These are phyloP conservation scores for Colletotrichum sp. DNA, from an alignment of 2,329 filamentous ascomycete species.

Conservation along the genomic window DNA sequence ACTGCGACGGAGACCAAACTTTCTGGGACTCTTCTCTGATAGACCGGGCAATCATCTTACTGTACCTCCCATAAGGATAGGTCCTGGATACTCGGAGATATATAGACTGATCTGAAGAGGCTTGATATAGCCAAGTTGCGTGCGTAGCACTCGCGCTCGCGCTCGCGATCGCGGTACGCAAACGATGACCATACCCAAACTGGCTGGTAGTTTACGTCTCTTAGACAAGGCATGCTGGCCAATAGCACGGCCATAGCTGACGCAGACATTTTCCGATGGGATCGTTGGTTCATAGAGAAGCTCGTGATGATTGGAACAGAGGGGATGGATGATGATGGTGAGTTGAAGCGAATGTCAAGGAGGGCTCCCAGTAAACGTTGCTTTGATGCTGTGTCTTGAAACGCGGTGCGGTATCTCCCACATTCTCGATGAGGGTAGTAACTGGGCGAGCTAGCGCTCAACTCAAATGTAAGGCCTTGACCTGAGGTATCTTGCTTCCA, in stretches of 20 bases:
- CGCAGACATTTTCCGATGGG: background rate
- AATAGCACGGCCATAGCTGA: background rate
- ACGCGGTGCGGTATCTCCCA: too few relatives aligned
- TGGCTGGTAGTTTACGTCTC: background rate
- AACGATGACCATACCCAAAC: too few relatives aligned
- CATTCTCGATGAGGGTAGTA: background rate
- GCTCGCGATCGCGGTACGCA: background rate
- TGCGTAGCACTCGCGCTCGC: background rate
- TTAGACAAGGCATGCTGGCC: background rate
- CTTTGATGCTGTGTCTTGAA: background rate
- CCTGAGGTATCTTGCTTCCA: background rate
- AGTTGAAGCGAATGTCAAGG: background rate
- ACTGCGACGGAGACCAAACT: background rate
- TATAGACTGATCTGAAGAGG: background rate
- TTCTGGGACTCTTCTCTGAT: background rate
- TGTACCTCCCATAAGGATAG: background rate
- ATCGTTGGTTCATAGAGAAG: background rate
- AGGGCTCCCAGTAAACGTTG: background rate
- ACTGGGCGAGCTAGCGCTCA: background rate
- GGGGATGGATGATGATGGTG: rapidly evolving
- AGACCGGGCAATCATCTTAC: background rate
- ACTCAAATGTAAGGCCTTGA: background rate
- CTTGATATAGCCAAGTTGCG: background rate
- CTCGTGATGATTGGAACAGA: background rate
- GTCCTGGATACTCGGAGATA: background rate